Conservation (phyloP, 192 early-diverging fungal genomes). For the Oehlia diaphana region DNA sequence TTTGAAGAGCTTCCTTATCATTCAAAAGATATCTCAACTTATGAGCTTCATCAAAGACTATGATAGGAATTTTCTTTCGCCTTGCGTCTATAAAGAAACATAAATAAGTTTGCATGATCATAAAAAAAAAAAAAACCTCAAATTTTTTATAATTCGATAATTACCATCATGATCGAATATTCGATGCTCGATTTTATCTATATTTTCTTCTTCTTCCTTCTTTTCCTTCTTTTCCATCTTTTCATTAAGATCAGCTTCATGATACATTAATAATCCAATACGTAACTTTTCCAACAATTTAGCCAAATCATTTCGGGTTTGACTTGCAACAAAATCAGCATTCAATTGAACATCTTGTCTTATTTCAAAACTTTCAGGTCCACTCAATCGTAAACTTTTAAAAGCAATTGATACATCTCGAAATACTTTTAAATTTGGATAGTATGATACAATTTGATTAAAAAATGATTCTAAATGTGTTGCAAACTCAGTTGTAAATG, state of each 20-base stretch:
- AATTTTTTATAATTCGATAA: background rate
- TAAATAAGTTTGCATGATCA: background rate
- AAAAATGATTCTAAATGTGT: background rate
- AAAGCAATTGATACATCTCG: background rate
- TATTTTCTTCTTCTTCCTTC: background rate
- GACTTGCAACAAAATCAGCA: background rate
- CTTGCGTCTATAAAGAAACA: background rate
- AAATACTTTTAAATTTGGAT: background rate
- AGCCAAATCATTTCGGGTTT: background rate
- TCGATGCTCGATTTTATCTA: background rate
- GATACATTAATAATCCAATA: background rate
- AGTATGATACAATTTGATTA: background rate
- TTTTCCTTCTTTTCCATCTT: background rate
- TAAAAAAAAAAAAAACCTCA: background rate
- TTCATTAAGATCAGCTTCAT: background rate
- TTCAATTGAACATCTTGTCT: background rate
- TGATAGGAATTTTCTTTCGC: background rate
- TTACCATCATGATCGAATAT: background rate
- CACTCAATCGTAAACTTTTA: background rate
- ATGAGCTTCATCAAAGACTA: slow-evolving; percentile 9
- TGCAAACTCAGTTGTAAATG: background rate
- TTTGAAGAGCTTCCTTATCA: background rate
- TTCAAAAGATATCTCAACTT: slow-evolving; percentile 8
- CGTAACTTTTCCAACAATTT: slow-evolving; percentile 10
- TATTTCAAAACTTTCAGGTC: slow-evolving; percentile 1